phyloP scores from a whole-genome alignment of 768 basidiomycete genomes.

The Cystobasidium ongulense region DNA sequence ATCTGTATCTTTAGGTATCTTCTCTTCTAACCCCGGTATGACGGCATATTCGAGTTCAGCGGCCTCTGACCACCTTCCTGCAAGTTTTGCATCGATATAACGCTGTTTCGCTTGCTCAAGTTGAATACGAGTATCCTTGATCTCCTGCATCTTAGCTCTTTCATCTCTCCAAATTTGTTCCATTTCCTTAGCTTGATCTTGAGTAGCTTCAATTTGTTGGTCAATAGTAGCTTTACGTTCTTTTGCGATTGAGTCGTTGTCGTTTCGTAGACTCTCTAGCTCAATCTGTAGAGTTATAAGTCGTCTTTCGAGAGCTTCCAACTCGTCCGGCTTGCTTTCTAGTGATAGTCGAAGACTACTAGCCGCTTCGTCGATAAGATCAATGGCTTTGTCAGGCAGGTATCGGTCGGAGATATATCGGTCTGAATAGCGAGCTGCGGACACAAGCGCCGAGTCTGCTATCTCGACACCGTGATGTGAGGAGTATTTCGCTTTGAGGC shows the following conservation, averaged over 20 bases:
- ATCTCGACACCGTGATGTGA: conserved; percentile 87
- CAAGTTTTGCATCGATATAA: conserved; percentile 18
- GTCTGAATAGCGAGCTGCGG: conserved; percentile 81
- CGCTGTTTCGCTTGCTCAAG: conserved; percentile 5
- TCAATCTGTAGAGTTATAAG: conserved; percentile 84
- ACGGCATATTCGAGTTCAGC: conserved; percentile 71
- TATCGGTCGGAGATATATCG: conserved; percentile 61
- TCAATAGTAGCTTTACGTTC: conserved; percentile 55
- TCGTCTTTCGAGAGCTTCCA: conserved; percentile 80
- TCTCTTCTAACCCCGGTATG: conserved; percentile 70
- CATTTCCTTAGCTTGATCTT: conserved; percentile 64
- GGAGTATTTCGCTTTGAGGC: conserved; percentile 49
- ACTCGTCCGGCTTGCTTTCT: conserved; percentile 65
- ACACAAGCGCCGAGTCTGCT: conserved; percentile 75
- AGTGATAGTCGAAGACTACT: conserved; percentile 79
- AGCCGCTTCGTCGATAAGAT: conserved; percentile 87
- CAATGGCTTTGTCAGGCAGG: conserved; percentile 50
- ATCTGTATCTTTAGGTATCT: conserved; percentile 47
- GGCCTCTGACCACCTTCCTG: conserved; percentile 73
- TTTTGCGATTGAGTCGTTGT: conserved; percentile 58
- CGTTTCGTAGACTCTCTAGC: conserved; percentile 74
- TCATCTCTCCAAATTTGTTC: conserved; percentile 61
- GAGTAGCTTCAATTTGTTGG: conserved; percentile 40
- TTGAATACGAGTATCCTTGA: conserved; percentile 4
- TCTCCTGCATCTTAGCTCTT: conserved; percentile 19